These are phyloP conservation scores for Lichina pygmaea DNA, from an alignment of 495 filamentous ascomycete species.

Conservation along the genomic window DNA sequence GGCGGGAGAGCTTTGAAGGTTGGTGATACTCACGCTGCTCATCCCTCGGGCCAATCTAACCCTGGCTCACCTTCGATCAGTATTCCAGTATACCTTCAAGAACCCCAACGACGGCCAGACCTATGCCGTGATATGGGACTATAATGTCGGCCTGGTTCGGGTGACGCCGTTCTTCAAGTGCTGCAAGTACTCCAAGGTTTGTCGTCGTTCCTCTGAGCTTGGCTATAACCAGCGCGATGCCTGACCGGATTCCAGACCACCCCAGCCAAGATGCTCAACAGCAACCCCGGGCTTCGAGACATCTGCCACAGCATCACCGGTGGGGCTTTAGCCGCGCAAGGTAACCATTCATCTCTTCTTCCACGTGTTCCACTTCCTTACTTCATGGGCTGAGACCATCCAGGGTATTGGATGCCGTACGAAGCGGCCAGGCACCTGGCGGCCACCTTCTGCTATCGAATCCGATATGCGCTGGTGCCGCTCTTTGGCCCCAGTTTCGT, in stretches of 20 bases:
- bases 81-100: slow-evolving; percentile 78
- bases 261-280: slow-evolving; percentile 51
- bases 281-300: slow-evolving; percentile 57
- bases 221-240: background rate
- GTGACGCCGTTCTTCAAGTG: slow-evolving; percentile 92
- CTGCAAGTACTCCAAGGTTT: slow-evolving; percentile 60
- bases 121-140: slow-evolving; percentile 87
- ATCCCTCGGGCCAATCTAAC: background rate
- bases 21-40: slow-evolving; percentile 4
- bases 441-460: slow-evolving; percentile 63
- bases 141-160: slow-evolving; percentile 80
- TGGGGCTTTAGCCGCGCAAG: slow-evolving; percentile 70
- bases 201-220: background rate
- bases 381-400: background rate
- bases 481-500: slow-evolving; percentile 70
- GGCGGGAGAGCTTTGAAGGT: slow-evolving; percentile 76
- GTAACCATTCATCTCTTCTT: slow-evolving; percentile 16
- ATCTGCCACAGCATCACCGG: slow-evolving; percentile 89
- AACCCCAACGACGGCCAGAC: slow-evolving; percentile 33
- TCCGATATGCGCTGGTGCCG: slow-evolving; percentile 62
- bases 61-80: slow-evolving; percentile 16
- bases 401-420: slow-evolving; percentile 96
- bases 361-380: background rate
- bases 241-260: slow-evolving; percentile 31
- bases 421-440: slow-evolving; percentile 58